A percentile compares a stretch with the other conserved stretches of the same genome.
Conservation (phyloP, 164 flowering plant genomes). For the Sextonia rubra region DNA sequence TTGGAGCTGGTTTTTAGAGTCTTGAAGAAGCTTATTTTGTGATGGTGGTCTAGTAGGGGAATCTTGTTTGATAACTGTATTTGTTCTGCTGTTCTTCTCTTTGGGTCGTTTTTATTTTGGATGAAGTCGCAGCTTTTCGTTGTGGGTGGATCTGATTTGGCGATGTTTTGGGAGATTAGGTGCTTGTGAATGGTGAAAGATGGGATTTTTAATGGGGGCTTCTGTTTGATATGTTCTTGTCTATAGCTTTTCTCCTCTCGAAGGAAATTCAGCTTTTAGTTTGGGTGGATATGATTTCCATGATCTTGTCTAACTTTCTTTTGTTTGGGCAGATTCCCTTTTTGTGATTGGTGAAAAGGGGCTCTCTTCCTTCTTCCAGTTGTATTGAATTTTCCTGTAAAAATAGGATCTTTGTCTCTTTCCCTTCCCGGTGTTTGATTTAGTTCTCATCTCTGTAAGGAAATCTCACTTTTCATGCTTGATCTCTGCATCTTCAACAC, state of each 20-base stretch:
- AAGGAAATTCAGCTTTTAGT: background rate
- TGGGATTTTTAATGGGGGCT: background rate
- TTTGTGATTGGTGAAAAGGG: background rate
- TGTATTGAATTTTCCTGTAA: no score
- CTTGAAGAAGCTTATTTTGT: background rate
- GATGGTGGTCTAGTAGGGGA: background rate
- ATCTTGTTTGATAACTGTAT: no score
- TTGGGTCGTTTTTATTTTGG: background rate
- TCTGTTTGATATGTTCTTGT: background rate
- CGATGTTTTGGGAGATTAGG: background rate
- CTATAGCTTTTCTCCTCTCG: background rate
- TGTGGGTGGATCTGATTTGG: background rate
- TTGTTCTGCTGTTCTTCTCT: background rate
- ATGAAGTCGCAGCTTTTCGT: constrained; percentile 2
- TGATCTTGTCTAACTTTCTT: no score
- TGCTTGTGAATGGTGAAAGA: background rate
- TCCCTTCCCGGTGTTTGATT: constrained; percentile 1
- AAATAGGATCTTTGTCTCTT: background rate
- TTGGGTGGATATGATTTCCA: no score
- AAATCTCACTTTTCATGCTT: background rate
- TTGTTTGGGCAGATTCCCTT: background rate
- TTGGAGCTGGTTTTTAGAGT: background rate
- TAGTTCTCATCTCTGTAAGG: background rate
- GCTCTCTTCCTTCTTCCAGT: background rate
- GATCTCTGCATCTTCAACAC: background rate